A percentile compares a stretch with the other conserved stretches of the same genome.
Conservation (phyloP, 2,329 filamentous ascomycete species). For the Sphaerulina populicola region DNA sequence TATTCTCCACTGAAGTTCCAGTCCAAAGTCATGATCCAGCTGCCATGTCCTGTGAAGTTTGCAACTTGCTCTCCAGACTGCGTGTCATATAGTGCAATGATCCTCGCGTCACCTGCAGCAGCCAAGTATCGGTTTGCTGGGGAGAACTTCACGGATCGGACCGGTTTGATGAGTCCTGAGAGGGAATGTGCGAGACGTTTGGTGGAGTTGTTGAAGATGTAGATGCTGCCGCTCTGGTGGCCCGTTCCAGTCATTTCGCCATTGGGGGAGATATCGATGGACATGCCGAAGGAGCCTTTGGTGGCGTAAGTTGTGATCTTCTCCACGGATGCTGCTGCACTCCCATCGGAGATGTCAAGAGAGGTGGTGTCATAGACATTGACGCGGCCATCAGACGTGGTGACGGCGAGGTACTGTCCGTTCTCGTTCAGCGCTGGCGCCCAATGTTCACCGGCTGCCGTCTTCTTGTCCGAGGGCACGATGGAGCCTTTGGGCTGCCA, state of each 20-base stretch:
- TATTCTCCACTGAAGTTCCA: constrained; percentile 94
- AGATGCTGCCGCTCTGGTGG: constrained; percentile 84
- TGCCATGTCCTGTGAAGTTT: constrained; percentile 67
- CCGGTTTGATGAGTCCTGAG: constrained; percentile 78
- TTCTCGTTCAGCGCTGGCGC: constrained; percentile 77
- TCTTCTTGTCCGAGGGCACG: constrained; percentile 37
- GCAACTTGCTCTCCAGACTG: constrained; percentile 86
- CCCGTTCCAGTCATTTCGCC: constrained; percentile 83
- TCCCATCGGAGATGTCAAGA: constrained; percentile 32
- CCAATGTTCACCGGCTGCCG: constrained; percentile 64
- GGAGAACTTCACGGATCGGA: constrained; percentile 79
- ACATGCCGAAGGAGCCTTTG: constrained; percentile 83
- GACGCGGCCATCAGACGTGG: constrained; percentile 77
- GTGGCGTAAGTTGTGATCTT: constrained; percentile 83
- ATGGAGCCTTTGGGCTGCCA: constrained; percentile 45
- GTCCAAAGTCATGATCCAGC: constrained; percentile 85
- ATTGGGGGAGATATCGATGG: constrained; percentile 70
- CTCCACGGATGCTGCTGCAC: constrained; percentile 19
- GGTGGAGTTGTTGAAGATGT: constrained; percentile 90
- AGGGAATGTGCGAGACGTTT: constrained; percentile 78
- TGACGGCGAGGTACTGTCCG: constrained; percentile 76
- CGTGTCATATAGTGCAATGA: constrained; percentile 89
- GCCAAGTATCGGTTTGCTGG: constrained; percentile 77
- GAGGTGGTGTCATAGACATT: constrained; percentile 68
- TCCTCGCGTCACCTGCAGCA: constrained; percentile 77